Evolutionary conservation across 108 stramenopile genomes (phyloP).

Genomic region (Nitzschia inconspicua): DNA sequence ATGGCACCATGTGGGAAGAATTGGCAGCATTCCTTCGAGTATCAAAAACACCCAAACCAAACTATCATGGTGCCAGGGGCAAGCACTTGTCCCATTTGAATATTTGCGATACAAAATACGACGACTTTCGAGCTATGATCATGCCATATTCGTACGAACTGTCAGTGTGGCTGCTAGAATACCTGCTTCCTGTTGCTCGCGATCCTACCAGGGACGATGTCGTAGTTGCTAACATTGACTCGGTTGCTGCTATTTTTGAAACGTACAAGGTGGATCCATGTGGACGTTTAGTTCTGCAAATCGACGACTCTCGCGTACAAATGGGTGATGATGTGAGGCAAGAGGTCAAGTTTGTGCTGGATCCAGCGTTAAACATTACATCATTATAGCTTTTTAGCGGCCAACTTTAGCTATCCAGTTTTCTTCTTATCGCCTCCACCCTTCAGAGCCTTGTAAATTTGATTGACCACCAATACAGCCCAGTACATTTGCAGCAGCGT

Average conservation of each 20-base stretch:
- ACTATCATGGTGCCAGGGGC: slow-evolving; percentile 5
- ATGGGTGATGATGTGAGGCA: no score
- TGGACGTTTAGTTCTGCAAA: not conserved
- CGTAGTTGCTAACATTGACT: slow-evolving; percentile 6
- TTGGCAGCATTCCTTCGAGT: slow-evolving; percentile 21
- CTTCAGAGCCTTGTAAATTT: slow-evolving; percentile 43
- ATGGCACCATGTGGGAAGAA: slow-evolving; percentile 18
- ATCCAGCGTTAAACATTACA: no score
- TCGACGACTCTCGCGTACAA: no score
- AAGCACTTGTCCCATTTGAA: slow-evolving; percentile 18
- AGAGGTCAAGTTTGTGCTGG: no score
- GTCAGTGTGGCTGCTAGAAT: slow-evolving; percentile 35
- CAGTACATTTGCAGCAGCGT: slow-evolving; percentile 51
- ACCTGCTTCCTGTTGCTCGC: slow-evolving; percentile 15
- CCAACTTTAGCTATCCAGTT: no score
- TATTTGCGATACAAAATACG: slow-evolving; percentile 34
- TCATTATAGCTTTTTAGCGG: no score
- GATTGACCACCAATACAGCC: slow-evolving; percentile 43
- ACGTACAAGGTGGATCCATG: slow-evolving; percentile 18
- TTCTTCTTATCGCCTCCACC: no score
- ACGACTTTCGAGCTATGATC: slow-evolving; percentile 22
- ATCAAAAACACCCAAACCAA: slow-evolving; percentile 15
- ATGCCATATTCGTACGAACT: slow-evolving; percentile 28
- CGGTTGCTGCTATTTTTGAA: not conserved
- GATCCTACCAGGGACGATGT: slow-evolving; percentile 3